Evolutionary conservation across 2,329 filamentous ascomycete species (phyloP).

Genomic region (Clonostachys sp.): DNA sequence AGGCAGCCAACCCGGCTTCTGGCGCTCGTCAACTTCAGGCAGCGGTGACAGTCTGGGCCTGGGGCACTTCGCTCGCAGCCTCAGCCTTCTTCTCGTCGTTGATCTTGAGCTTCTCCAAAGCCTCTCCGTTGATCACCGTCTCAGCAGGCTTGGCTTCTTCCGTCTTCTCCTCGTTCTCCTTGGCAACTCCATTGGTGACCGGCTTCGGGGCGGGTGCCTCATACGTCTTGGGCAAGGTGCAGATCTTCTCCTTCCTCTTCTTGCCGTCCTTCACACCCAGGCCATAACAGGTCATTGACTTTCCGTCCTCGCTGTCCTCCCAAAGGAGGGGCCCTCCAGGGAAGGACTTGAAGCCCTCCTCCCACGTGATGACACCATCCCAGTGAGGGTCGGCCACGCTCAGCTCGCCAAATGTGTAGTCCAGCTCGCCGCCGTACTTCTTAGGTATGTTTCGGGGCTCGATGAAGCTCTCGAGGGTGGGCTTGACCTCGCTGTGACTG

Average conservation of each 20-base stretch:
- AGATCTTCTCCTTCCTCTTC: constrained; percentile 40
- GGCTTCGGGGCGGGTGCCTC: constrained; percentile 2
- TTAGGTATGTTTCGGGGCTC: constrained; percentile 80
- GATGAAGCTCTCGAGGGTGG: constrained; percentile 77
- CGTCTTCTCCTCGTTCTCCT: constrained; percentile 12
- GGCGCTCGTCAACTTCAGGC: too few relatives aligned
- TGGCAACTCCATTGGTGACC: neutral
- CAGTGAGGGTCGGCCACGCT: constrained; percentile 66
- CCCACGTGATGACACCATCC: constrained; percentile 44
- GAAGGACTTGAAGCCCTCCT: constrained; percentile 46
- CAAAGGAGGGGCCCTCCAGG: constrained; percentile 54
- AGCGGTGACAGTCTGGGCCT: too few relatives aligned
- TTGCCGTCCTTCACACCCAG: constrained; percentile 42
- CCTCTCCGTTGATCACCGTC: constrained; percentile 15
- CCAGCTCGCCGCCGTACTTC: constrained; percentile 81
- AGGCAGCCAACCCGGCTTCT: too few relatives aligned
- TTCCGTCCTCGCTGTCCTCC: constrained; percentile 41
- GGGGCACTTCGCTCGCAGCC: neutral
- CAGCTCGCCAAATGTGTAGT: constrained; percentile 75
- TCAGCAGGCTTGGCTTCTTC: constrained; percentile 16
- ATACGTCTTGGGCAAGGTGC: constrained; percentile 41
- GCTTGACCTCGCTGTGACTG: constrained; percentile 63
- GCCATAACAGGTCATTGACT: constrained; percentile 45
- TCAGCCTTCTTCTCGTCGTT: constrained; percentile 12
- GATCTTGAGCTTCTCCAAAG: constrained; percentile 23